Percentiles rank a stretch among this genome's conserved stretches.
These are phyloP conservation scores for Pythium aristosporum DNA, from an alignment of 352 stramenopile species.

Conservation along the genomic window DNA sequence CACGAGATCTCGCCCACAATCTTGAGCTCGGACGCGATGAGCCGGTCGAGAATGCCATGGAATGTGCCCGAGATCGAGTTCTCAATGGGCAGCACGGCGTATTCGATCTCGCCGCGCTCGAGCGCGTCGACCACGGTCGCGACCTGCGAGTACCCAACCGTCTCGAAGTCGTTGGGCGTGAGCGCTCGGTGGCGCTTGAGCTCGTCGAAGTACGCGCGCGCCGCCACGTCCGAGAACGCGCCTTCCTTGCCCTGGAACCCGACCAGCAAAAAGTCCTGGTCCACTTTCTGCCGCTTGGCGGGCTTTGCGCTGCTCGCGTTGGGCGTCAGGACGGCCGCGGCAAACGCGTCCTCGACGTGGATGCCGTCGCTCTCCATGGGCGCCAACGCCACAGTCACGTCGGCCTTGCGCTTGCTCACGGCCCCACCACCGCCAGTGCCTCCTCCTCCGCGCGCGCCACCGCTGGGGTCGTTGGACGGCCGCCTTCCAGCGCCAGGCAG, in stretches of 20 bases:
- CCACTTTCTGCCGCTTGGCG: conserved; percentile 23
- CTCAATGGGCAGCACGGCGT: conserved; percentile 62
- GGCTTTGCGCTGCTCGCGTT: not conserved
- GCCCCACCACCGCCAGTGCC: not conserved
- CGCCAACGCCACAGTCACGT: not conserved
- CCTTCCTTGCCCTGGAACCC: conserved; percentile 74
- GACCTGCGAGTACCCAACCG: conserved; percentile 55
- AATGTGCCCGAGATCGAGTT: conserved; percentile 79
- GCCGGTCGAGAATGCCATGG: conserved; percentile 63
- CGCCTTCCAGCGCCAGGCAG: conserved; percentile 53
- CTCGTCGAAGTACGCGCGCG: conserved; percentile 54
- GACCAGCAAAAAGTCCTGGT: conserved; percentile 51
- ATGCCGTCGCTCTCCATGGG: conserved; percentile 4
- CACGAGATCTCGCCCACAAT: conserved; percentile 73
- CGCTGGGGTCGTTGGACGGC: conserved; percentile 22
- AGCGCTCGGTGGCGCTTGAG: conserved; percentile 45
- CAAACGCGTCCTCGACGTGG: conserved; percentile 3
- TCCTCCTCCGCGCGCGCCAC: not conserved
- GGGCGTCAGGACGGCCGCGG: not conserved
- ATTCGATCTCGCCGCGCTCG: conserved; percentile 56
- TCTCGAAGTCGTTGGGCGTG: conserved; percentile 53
- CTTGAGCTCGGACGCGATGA: conserved; percentile 64
- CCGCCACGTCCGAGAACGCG: conserved; percentile 69
- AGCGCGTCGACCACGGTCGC: conserved; percentile 55
- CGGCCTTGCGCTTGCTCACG: conserved; percentile 28